Conservation (phyloP, 1,139 yeast species). For the Tardiomyces blankii region DNA sequence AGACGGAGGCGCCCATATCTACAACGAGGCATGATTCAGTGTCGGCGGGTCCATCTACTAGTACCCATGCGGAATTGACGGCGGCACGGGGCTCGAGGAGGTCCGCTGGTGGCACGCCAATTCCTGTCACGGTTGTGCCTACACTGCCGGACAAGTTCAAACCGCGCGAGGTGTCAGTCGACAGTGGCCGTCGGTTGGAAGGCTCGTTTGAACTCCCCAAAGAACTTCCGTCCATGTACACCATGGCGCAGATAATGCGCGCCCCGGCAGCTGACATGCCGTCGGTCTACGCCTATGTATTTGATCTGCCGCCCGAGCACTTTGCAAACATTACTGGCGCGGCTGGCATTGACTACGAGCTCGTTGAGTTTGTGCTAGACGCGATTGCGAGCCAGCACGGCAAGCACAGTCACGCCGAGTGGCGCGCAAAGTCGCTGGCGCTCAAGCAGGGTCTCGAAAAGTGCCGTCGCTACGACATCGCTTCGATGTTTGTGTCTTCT, state of each 20-base stretch:
- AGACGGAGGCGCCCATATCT: background rate
- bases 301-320: conserved; percentile 23
- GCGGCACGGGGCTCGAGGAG: too few relatives aligned
- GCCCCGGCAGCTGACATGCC: conserved; percentile 13
- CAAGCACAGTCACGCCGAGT: conserved; percentile 1
- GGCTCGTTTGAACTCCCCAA: conserved; percentile 2
- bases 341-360: conserved; percentile 46
- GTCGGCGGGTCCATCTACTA: background rate
- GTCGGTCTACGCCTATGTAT: conserved; percentile 32
- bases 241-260: conserved; percentile 13
- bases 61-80: too few relatives aligned
- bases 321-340: conserved; percentile 29
- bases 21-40: background rate
- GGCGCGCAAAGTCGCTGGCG: conserved; percentile 4
- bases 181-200: background rate
- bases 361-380: conserved; percentile 40
- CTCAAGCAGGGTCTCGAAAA: conserved; percentile 6
- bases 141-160: background rate
- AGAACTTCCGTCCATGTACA: conserved; percentile 11
- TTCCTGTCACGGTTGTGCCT: background rate
- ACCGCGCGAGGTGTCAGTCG: background rate
- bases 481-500: conserved; percentile 6
- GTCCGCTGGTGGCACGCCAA: background rate
- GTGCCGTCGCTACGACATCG: conserved; percentile 10
- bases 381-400: conserved; percentile 24